Evolutionary conservation across 768 basidiomycete species (phyloP), one percentile per base, ranked within the genome.

Genomic region (Gymnopilus junonius): DNA sequence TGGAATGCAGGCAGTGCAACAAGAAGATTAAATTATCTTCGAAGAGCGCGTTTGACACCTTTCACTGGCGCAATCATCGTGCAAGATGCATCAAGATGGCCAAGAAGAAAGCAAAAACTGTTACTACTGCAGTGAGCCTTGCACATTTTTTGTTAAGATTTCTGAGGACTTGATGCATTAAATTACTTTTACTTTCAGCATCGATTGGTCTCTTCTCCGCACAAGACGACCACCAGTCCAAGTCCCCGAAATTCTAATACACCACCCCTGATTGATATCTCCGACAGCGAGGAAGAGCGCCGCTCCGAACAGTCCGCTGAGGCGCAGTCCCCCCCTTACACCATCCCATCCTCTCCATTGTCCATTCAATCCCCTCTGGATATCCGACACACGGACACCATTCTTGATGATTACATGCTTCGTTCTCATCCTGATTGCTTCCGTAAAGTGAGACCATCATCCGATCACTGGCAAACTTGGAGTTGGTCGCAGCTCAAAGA

Each of bases 41-140:
- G 32, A 91, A 90, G 75, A 88, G 87, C 72, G 79, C 79, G 21
- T 91, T 82, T 67, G 90, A 91, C 67, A 80, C 82, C 31, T 84
- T 83, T 68, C 89, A 91, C 72, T 91, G 90, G 90, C 71, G 76
- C 46, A 87, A 83, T 65, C 90, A 91, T 69, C 80, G 85, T 32
- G 78, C 79, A 40, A 80, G 88, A 31, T 91, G 90, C 71, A 70
- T 85, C 58, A 86, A 82, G 74, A 55, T 65, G 32, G 53, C 46
- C 29, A 83, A 80, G 62, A 69, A 65, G 40, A 65, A 67, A 55
- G 69, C 58, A 61, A 68, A 70, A 55, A 55, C 67, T 29, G 61
- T 62, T 58, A 63, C 67, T 40, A 25, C 53, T 23, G 11, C 25
- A 11, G 60, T 63, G 72, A 65, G 65, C 70, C 53, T 72, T 74